Conservation (phyloP, 805 yeast species). For the Sugiyamaella marilandica region DNA sequence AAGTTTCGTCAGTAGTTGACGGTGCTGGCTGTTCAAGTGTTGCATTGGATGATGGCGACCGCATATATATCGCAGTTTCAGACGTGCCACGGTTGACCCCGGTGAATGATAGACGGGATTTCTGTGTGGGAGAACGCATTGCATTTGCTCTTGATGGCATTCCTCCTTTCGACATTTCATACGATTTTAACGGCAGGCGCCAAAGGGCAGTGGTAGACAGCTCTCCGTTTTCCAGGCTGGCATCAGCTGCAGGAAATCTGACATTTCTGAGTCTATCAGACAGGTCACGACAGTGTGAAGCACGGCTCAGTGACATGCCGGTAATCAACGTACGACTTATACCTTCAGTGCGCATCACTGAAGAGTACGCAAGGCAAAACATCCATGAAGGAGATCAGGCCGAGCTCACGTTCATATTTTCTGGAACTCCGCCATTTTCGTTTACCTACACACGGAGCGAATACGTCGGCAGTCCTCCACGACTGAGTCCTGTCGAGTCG, state of each 20-base stretch:
- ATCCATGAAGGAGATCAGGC: constrained; percentile 95
- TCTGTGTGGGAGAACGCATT: constrained; percentile 91
- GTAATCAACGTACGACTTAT: constrained; percentile 48
- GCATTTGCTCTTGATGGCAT: constrained; percentile 70
- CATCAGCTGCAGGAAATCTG: constrained; percentile 76
- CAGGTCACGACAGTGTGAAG: constrained; percentile 63
- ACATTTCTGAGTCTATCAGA: constrained; percentile 66
- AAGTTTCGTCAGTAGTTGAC: constrained; percentile 57
- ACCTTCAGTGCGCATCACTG: constrained; percentile 72
- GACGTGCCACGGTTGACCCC: constrained; percentile 67
- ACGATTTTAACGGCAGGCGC: constrained; percentile 60
- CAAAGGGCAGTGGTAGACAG: constrained; percentile 51
- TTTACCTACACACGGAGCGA: constrained; percentile 77
- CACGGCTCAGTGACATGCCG: constrained; percentile 26
- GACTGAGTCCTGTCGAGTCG: constrained; percentile 53
- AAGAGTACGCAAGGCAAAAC: constrained; percentile 75
- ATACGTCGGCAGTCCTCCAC: constrained; percentile 34
- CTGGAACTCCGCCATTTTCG: constrained; percentile 87
- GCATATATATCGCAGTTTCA: constrained; percentile 56
- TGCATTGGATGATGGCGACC: constrained; percentile 40
- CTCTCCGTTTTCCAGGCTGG: constrained; percentile 59
- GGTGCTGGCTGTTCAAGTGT: constrained; percentile 61
- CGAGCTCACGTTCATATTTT: constrained; percentile 74
- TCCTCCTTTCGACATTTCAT: constrained; percentile 73
- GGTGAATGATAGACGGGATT: constrained; percentile 42